Conservation (phyloP, 768 basidiomycete genomes). For the Chalciporus chontae region DNA sequence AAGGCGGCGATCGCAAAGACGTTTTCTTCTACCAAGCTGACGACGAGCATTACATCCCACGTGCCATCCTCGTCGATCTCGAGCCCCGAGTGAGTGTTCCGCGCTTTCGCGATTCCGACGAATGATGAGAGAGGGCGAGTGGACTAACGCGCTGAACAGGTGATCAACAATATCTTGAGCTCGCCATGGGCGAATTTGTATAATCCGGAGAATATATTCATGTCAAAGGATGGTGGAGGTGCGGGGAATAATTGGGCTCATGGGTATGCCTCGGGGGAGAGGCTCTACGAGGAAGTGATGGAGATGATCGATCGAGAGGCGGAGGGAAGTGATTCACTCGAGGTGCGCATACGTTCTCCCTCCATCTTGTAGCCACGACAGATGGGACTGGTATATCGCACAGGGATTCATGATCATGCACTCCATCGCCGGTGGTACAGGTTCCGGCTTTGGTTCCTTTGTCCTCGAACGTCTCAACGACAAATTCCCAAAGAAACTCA, state of each 20-base stretch:
- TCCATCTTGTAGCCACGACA: background rate
- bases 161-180: conserved; percentile 90
- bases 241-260: conserved; percentile 99
- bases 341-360: conserved; percentile 48
- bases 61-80: conserved; percentile 93
- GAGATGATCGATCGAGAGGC: conserved; percentile 99
- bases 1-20: conserved; percentile 95
- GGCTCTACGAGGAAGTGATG: conserved; percentile 93
- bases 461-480: conserved; percentile 94
- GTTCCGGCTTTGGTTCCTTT: conserved; percentile 98
- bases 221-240: conserved; percentile 96
- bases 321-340: conserved; percentile 94
- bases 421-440: conserved; percentile 98
- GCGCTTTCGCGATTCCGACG: no score
- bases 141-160: conserved; percentile 44
- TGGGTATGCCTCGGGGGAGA: conserved; percentile 87
- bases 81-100: conserved; percentile 79
- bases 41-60: conserved; percentile 97
- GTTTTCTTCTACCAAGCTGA: conserved; percentile 99
- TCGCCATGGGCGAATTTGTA: conserved; percentile 85
- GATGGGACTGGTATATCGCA: background rate
- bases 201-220: conserved; percentile 97
- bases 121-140: no score
- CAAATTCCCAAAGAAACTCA: conserved; percentile 97
- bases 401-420: conserved; percentile 99